Evolutionary conservation across 2,329 filamentous ascomycete genomes (phyloP), one percentile per base, ranked within the genome.

Genomic region (Scedosporium dehoogii): DNA sequence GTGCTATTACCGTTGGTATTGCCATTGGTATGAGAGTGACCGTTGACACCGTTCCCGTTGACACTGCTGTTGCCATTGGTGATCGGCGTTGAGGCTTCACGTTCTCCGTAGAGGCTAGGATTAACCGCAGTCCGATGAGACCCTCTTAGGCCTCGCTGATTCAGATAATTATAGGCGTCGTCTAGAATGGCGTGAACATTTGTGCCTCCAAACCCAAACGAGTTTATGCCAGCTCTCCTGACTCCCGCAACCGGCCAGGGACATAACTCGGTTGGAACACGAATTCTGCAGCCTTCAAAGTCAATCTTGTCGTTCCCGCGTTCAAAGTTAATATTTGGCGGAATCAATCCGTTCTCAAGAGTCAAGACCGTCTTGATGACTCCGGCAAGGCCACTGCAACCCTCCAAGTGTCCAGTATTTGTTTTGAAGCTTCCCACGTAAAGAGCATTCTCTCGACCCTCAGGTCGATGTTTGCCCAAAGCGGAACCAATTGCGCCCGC

Each of bases 101-200:
- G 9, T 23, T 18, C 29, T 14, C 29, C 29, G 1, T 33, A 7
- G 21, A 64, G 33, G 10, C 12, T 23, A 3, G 21, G 10, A 14
- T 12, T 21, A 12, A 23, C 14, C 3, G 9, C 9, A 44, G 41
- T 57, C 7, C 55, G 21, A 33, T 48, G 42, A 16, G 23, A 29
- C 2, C 23, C 44, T 2, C 14, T 6, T 5, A 23, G 10, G 10
- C 46, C 44, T 9, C 46, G 27, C 9, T 41, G 18, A 6, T 9
- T 16, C 3, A 53, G 25, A 21, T 29, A 48, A 25, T 59, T 29
- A 38, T 59, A 60, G 0, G 63, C 64, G 23, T 65, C 65, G 14
- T 70, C 67, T 5, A 71, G 58, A 38, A 72, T 66, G 2, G 69
- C 67, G 51, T 72, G 70, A 0, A 65, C 65, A 18, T 71, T 72